Evolutionary conservation across 1,284 basidiomycete species (phyloP).

Genomic region (Ustilago curta): DNA sequence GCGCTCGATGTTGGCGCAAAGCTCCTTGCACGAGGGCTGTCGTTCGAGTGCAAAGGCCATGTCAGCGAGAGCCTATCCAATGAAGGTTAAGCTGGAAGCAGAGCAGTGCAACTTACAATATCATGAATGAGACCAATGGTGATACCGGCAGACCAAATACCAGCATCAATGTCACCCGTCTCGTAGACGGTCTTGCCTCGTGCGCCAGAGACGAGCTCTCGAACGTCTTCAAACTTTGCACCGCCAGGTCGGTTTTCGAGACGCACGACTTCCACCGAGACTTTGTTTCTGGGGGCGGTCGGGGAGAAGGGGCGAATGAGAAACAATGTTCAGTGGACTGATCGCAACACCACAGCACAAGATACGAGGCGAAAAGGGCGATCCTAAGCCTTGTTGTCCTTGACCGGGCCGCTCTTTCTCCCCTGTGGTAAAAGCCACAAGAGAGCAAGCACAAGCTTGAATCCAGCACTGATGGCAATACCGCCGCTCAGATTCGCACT

Average conservation of each 20-base stretch:
- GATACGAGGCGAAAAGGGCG: no score
- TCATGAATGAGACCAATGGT: constrained; percentile 85
- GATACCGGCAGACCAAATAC: constrained; percentile 88
- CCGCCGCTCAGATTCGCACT: constrained; percentile 47
- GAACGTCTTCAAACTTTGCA: constrained; percentile 87
- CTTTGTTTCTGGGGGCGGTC: constrained; percentile 73
- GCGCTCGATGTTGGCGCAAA: constrained; percentile 79
- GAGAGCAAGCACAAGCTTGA: constrained; percentile 54
- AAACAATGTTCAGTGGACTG: not conserved
- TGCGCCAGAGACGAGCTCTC: constrained; percentile 80
- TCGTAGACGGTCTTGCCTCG: constrained; percentile 85
- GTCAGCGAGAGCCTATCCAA: not conserved
- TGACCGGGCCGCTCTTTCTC: constrained; percentile 20
- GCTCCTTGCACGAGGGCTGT: constrained; percentile 80
- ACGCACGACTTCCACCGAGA: constrained; percentile 82
- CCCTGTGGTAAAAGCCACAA: constrained; percentile 48
- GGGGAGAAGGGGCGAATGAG: not conserved
- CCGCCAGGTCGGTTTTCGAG: constrained; percentile 84
- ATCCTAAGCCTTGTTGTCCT: constrained; percentile 21
- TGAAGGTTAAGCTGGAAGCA: not conserved
- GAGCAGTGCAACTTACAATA: constrained; percentile 70
- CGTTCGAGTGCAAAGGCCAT: not conserved
- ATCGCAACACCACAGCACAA: not conserved
- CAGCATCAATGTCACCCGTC: constrained; percentile 84
- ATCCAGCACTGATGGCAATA: constrained; percentile 51